These are phyloP conservation scores for Yamadazyma tumulicola DNA, from an alignment of 805 yeast species.

Conservation along the genomic window DNA sequence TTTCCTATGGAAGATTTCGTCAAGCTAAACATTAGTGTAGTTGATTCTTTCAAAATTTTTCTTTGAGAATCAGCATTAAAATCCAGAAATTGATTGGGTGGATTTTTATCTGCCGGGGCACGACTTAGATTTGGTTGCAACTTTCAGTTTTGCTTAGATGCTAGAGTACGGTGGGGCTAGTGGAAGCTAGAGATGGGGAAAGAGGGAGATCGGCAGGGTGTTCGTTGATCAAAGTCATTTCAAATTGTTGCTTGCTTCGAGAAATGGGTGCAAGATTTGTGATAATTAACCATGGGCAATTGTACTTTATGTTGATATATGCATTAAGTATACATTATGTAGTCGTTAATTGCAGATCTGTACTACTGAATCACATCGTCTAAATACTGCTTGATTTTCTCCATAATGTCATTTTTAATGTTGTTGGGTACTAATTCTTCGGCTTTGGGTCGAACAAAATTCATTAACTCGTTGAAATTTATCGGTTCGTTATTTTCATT, in stretches of 20 bases:
- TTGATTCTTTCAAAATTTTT: slow-evolving; percentile 1
- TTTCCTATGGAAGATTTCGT: slow-evolving; percentile 23
- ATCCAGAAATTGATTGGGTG: slow-evolving; percentile 32
- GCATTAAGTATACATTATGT: neutral
- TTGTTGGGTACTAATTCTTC: slow-evolving; percentile 65
- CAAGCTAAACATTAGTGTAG: slow-evolving; percentile 24
- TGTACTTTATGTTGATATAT: no score
- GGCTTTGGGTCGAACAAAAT: slow-evolving; percentile 61
- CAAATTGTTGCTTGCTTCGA: no score
- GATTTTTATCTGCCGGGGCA: no score
- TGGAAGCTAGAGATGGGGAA: no score
- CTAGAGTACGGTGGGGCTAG: no score
- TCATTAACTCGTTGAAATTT: slow-evolving; percentile 51
- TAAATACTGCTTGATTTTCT: slow-evolving; percentile 56
- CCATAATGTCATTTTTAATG: slow-evolving; percentile 57
- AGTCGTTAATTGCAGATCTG: neutral
- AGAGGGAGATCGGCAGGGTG: no score
- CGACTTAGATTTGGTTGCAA: slow-evolving; percentile 2
- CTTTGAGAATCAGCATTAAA: slow-evolving; percentile 31
- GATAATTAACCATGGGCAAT: no score
- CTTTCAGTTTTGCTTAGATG: no score
- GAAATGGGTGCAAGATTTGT: no score
- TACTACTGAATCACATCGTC: slow-evolving; percentile 33
- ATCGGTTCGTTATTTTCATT: slow-evolving; percentile 19
- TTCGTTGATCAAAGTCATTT: no score